A percentile compares a stretch with the other conserved stretches of the same genome.
Evolutionary conservation across 2,329 filamentous ascomycete genomes (phyloP).

Genomic region (Ploettnerulaceae sp.): DNA sequence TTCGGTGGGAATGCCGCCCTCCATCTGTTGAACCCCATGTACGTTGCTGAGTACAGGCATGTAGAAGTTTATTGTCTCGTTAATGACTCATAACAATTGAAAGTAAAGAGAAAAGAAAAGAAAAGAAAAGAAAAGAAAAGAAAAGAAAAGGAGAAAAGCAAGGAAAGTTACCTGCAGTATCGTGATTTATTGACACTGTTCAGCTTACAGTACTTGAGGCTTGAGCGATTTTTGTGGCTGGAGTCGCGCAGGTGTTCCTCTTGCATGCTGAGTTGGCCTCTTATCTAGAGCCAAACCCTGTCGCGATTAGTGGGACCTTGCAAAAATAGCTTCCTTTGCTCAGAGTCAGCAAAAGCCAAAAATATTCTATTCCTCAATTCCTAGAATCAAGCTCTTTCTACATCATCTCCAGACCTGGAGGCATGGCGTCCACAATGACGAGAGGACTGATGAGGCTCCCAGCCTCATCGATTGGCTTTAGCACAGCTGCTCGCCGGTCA

Average conservation of each 20-base stretch:
- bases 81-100: slow-evolving; percentile 8
- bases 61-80: too few relatives aligned
- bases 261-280: slow-evolving; percentile 1
- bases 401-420: slow-evolving; percentile 20
- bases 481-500: slow-evolving; percentile 25
- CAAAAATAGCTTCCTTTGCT: slow-evolving; percentile 5
- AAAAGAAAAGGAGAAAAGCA: too few relatives aligned
- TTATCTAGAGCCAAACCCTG: slow-evolving; percentile 6
- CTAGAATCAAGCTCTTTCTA: slow-evolving; percentile 4
- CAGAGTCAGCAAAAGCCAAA: slow-evolving; percentile 2
- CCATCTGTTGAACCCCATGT: too few relatives aligned
- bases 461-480: slow-evolving; percentile 31
- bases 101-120: not conserved
- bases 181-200: too few relatives aligned
- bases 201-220: too few relatives aligned
- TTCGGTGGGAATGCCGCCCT: not conserved
- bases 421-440: slow-evolving; percentile 32
- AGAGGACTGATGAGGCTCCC: slow-evolving; percentile 32
- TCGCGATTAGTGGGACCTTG: not conserved
- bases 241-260: slow-evolving; percentile 4
- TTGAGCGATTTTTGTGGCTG: slow-evolving; percentile 8
- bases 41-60: too few relatives aligned
- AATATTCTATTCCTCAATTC: slow-evolving; percentile 1
- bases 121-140: not conserved
- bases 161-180: too few relatives aligned